phyloP scores from a whole-genome alignment of 441 rosid genomes.

The Hura crepitans region DNA sequence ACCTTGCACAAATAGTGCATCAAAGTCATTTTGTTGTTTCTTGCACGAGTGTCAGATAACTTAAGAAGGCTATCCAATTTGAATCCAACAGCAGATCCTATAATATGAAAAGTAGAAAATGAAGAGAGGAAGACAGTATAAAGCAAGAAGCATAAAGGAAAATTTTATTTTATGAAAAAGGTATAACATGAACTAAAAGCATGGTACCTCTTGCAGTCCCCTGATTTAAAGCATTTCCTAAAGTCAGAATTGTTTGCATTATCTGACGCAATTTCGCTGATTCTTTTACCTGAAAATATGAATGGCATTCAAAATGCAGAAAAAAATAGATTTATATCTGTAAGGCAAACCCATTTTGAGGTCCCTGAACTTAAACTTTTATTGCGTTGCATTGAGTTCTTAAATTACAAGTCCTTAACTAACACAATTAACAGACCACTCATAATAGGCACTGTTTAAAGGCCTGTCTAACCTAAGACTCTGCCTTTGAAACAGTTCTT shows the following conservation, averaged over 20 bases:
- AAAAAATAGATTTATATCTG: background rate
- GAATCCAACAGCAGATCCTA: conserved; percentile 96
- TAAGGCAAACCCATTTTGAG: too few species aligned
- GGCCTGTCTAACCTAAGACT: too few species aligned
- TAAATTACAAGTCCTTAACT: too few species aligned
- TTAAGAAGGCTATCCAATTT: conserved; percentile 96
- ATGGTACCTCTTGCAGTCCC: conserved; percentile 90
- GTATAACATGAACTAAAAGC: conserved; percentile 7
- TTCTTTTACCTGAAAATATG: conserved; percentile 70
- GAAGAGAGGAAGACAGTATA: conserved; percentile 5
- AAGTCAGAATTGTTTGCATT: conserved; percentile 92
- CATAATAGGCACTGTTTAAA: too few species aligned
- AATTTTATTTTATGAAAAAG: background rate
- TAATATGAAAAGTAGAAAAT: conserved; percentile 22
- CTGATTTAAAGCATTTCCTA: conserved; percentile 96
- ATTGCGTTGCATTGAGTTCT: too few species aligned
- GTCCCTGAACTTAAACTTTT: too few species aligned
- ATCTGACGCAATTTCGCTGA: conserved; percentile 86
- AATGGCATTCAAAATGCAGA: conserved; percentile 24
- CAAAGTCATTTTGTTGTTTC: conserved; percentile 89
- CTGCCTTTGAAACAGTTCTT: too few species aligned
- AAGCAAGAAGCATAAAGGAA: background rate
- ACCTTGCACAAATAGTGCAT: conserved; percentile 99
- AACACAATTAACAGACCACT: too few species aligned
- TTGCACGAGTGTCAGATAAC: conserved; percentile 95